phyloP scores from a whole-genome alignment of 164 flowering plant genomes.

The Stephania japonica region DNA sequence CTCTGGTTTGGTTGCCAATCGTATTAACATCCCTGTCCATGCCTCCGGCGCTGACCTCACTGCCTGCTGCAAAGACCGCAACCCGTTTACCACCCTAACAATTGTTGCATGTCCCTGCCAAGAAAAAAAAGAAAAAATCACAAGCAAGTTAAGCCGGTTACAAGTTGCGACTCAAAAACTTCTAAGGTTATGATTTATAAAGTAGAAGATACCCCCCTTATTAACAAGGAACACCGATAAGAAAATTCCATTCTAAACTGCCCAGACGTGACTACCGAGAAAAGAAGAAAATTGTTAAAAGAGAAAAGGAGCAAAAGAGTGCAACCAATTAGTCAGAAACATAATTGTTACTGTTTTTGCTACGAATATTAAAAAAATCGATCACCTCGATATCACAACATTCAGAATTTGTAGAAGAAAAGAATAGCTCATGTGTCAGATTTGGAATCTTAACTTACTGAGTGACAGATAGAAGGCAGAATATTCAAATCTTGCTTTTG shows the following conservation, averaged over 20 bases:
- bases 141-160: background rate
- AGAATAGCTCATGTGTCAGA: no score
- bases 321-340: no score
- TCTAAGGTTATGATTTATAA: background rate
- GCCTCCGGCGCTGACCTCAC: conserved; percentile 61
- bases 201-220: background rate
- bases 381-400: no score
- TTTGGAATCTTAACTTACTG: no score
- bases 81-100: conserved; percentile 45
- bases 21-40: conserved; percentile 74
- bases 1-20: conserved; percentile 59
- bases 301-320: background rate
- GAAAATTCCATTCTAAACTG: no score
- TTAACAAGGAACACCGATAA: background rate
- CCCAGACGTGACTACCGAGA: no score
- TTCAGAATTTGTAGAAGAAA: no score
- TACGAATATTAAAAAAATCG: no score
- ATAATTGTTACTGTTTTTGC: no score
- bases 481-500: no score
- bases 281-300: background rate
- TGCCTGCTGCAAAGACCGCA: conserved; percentile 45
- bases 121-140: background rate
- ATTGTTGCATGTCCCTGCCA: conserved; percentile 46
- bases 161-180: background rate
- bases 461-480: no score